phyloP scores from a whole-genome alignment of 352 stramenopile species.

The Phytophthora pini region DNA sequence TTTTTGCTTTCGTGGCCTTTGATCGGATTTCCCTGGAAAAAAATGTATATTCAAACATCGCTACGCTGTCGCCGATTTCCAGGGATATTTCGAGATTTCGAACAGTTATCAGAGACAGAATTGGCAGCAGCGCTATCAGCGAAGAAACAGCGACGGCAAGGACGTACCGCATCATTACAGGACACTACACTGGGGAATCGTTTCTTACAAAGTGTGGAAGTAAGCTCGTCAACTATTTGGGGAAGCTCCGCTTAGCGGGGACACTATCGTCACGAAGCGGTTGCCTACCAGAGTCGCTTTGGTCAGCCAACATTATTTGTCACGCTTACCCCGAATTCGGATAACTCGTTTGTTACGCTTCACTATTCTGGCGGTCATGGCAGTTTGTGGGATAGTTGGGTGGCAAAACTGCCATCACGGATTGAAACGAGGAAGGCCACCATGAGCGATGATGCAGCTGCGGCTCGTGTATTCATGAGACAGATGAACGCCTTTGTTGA shows the following conservation, averaged over 20 bases:
- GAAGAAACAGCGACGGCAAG: background rate
- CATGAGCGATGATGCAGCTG: background rate
- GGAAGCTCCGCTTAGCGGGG: background rate
- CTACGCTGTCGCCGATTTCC: background rate
- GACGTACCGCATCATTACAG: background rate
- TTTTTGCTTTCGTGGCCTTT: conserved; percentile 6
- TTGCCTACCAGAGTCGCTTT: conserved; percentile 7
- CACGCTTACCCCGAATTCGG: conserved; percentile 1
- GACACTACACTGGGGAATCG: background rate
- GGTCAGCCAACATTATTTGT: conserved; percentile 9
- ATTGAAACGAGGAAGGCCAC: background rate
- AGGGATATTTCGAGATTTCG: background rate
- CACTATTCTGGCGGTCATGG: conserved; percentile 7
- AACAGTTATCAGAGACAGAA: background rate
- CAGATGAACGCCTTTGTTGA: conserved; percentile 8
- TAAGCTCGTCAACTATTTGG: background rate
- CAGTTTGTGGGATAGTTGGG: background rate
- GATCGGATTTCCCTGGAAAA: background rate
- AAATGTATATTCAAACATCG: conserved; percentile 4
- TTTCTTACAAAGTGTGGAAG: background rate
- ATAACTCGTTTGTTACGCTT: background rate
- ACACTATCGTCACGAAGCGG: background rate
- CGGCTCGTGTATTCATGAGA: conserved; percentile 1
- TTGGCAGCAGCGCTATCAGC: background rate
- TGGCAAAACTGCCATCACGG: conserved; percentile 3